Base-by-base conservation (phyloP, 2,329 filamentous ascomycete species). In the Pseudogymnoascus sp. region DNA sequence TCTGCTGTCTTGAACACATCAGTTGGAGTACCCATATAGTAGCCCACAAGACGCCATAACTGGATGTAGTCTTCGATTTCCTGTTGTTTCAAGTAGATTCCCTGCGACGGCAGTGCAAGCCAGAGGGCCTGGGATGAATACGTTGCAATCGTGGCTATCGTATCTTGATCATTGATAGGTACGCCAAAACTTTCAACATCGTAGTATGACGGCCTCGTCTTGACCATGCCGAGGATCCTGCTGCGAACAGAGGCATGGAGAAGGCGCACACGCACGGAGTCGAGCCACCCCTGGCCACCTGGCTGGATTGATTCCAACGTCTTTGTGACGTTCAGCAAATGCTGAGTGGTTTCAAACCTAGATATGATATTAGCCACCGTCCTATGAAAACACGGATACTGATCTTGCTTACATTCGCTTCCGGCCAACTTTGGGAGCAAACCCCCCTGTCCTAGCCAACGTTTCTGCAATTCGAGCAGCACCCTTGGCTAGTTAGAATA, bases 141-240 rank as follows among this genome's bases (percentile, higher is more conserved):
- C 1, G 84, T 85, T 36, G 79, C 79, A 64, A 92, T 86, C 1
- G 90, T 92, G 9, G 79, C 87, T 35, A 92, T 84, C 63, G 81
- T 84, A 72, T 93, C 89, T 1, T 93, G 80, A 67, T 92, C 87
- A 68, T 89, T 92, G 71, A 92, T 85, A 4, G 88, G 88, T 2
- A 88, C 77, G 2, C 88, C 88, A 70, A 78, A 82, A 38, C 79
- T 74, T 16, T 79, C 73, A 0, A 84, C 72, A 65, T 85, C 78
- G 73, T 86, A 91, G 73, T 91, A 91, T 2, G 76, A 77, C 0
- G 85, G 84, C 16, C 78, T 75, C 38, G 79, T 72, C n/a, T 76
- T 71, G 12, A 80, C 80, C 6, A 91, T 79, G 28, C 78, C 78
- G 67, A 88, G 73, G 64, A 91, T 90, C 5, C 85, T 82, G 62